These are phyloP conservation scores for Acephala macrosclerotiorum DNA, from an alignment of 2,329 filamentous ascomycete genomes.

Conservation along the genomic window DNA sequence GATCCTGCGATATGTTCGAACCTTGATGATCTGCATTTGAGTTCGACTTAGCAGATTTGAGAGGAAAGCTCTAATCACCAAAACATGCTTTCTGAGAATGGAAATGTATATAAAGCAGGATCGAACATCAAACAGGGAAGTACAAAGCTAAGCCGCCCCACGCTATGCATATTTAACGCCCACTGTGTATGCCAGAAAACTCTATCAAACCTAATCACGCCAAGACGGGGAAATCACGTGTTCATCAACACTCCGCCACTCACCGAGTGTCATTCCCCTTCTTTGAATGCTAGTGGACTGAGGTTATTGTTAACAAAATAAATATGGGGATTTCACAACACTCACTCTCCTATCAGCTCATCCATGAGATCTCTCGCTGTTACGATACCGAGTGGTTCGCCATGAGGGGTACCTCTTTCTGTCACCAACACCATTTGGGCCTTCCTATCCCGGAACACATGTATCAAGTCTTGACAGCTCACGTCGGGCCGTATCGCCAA, in stretches of 20 bases:
- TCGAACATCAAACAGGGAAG: no score
- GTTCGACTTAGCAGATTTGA: no score
- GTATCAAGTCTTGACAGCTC: conserved; percentile 94
- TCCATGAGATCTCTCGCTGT: conserved; percentile 97
- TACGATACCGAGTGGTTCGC: conserved; percentile 83
- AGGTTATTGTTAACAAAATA: neutral
- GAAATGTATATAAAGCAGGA: no score
- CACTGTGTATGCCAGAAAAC: neutral
- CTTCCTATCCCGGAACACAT: conserved; percentile 98
- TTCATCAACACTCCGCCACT: neutral
- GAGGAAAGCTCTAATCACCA: no score
- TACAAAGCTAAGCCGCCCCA: neutral
- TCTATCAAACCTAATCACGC: neutral
- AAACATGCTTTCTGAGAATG: no score
- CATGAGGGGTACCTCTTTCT: conserved; percentile 80
- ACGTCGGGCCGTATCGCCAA: conserved; percentile 92
- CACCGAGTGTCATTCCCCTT: conserved; percentile 5
- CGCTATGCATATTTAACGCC: conserved; percentile 1
- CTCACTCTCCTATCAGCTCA: conserved; percentile 93
- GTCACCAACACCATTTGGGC: conserved; percentile 97
- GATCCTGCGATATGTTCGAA: no score
- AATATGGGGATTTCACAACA: neutral
- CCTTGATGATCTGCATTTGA: no score
- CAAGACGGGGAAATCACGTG: neutral
- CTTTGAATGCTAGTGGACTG: conserved; percentile 21